These are phyloP conservation scores for Aspergillus hancockii DNA, from an alignment of 495 filamentous ascomycete genomes.

Conservation along the genomic window DNA sequence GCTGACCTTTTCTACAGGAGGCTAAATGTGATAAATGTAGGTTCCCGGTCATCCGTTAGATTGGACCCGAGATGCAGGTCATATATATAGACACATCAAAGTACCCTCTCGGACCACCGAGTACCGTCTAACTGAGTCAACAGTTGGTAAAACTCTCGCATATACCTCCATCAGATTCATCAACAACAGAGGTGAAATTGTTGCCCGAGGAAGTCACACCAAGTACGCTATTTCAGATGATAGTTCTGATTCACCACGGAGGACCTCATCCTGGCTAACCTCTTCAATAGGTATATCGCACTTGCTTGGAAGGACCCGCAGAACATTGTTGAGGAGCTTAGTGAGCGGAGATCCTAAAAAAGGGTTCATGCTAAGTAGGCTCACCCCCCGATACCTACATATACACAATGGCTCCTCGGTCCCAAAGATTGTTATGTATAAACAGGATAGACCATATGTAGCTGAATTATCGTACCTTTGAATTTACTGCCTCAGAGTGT, in stretches of 20 bases:
- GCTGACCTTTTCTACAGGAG: constrained; percentile 47
- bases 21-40: constrained; percentile 85
- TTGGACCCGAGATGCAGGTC: neutral
- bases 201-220: constrained; percentile 92
- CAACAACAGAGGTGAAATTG: constrained; percentile 73
- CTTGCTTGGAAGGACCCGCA: constrained; percentile 60
- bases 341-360: constrained; percentile 12
- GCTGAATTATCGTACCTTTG: too few relatives aligned
- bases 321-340: constrained; percentile 55
- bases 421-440: neutral
- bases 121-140: neutral
- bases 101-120: neutral
- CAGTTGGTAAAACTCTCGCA: constrained; percentile 91
- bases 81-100: neutral
- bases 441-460: too few relatives aligned
- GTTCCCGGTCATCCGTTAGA: constrained; percentile 11
- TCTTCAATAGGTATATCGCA: constrained; percentile 50
- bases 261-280: constrained; percentile 10
- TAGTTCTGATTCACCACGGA: neutral
- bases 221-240: constrained; percentile 63
- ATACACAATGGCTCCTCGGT: neutral
- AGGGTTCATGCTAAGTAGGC: neutral
- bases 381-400: neutral
- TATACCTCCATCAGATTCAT: constrained; percentile 81
- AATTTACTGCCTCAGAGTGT: too few relatives aligned